Base-by-base conservation (phyloP, 306 rosid genomes). In the Fragaria ananassa region DNA sequence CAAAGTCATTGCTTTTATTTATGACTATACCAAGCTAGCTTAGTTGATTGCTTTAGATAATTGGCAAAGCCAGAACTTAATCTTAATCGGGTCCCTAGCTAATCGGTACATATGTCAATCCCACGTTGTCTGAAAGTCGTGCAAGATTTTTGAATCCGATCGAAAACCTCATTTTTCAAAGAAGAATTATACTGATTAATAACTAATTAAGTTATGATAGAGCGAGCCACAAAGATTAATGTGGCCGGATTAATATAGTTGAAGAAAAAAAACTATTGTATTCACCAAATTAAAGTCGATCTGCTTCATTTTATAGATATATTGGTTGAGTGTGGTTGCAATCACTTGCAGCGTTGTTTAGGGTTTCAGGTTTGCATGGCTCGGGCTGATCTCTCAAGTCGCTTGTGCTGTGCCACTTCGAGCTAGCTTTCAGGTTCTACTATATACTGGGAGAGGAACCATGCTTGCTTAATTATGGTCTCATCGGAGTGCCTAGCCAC, bases 1-100 rank as follows among this genome's bases (percentile, higher is more conserved):
- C 58, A 8, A 72, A 72, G 49, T 57, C 51, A 41, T 23, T 27
- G 76, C 67, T 56, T 21, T 62, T 23, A 56, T 12, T 72, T 72
- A 35, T 56, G 37, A 72, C 53, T 25, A 56, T 56, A 34, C 11
- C 44, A 57, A 23, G 6, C 5, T 0, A 57, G 65, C 37, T 58
- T 58, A 27, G 35, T 58, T 25, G 65, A 29, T 29, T 27, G 27
- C 27, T 27, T 27, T 27, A 27, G 27, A 27, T 1, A 27, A 27
- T 27, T 27, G 27, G 27, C 27, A 0, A 27, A 27, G 31, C 31
- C 31, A 29, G 31, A 29, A 29, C 31, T 29, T 29, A 29, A 29
- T 29, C 2, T 29, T 29, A 29, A 29, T 29, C 31, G 31, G 31
- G 31, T 29, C 31, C 31, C 31, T 29, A 29, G 3, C 31, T 29